A percentile compares a stretch with the other conserved stretches of the same genome.
These are phyloP conservation scores for Tagetes erecta DNA, from an alignment of 129 eudicot genomes.

Conservation along the genomic window DNA sequence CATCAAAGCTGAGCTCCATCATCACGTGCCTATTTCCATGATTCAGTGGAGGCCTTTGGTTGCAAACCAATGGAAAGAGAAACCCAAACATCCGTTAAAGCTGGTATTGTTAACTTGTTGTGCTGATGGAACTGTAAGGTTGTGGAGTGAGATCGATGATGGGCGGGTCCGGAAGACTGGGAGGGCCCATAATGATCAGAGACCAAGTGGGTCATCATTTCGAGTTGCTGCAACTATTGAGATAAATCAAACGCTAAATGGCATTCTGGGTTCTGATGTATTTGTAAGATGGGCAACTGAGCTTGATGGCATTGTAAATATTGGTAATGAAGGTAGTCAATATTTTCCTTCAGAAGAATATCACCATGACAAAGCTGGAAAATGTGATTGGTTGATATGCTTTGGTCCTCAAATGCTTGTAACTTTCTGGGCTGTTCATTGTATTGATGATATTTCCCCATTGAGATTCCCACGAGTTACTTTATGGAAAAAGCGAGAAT, in stretches of 20 bases:
- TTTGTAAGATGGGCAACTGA: constrained; percentile 77
- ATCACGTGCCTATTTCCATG: constrained; percentile 71
- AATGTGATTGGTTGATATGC: constrained; percentile 90
- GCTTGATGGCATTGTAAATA: constrained; percentile 51
- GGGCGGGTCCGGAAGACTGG: constrained; percentile 53
- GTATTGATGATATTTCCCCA: constrained; percentile 88
- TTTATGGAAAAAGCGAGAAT: constrained; percentile 68
- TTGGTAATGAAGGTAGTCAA: constrained; percentile 42
- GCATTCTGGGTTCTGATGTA: constrained; percentile 63
- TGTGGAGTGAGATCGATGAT: constrained; percentile 88
- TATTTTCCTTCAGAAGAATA: constrained; percentile 48
- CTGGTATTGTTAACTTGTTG: constrained; percentile 73
- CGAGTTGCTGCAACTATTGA: constrained; percentile 81
- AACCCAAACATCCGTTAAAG: constrained; percentile 43
- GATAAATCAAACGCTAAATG: constrained; percentile 67
- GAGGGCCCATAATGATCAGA: constrained; percentile 57
- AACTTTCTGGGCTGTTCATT: constrained; percentile 87
- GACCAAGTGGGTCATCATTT: constrained; percentile 49
- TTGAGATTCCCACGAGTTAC: constrained; percentile 85
- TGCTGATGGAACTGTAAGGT: constrained; percentile 84
- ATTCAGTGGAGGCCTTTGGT: constrained; percentile 93
- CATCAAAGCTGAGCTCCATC: constrained; percentile 61
- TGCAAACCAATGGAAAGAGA: constrained; percentile 40
- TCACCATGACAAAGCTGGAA: constrained; percentile 59
- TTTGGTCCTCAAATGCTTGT: constrained; percentile 62